phyloP scores from a whole-genome alignment of 2,329 filamentous ascomycete species.

The Lojkania enalia region DNA sequence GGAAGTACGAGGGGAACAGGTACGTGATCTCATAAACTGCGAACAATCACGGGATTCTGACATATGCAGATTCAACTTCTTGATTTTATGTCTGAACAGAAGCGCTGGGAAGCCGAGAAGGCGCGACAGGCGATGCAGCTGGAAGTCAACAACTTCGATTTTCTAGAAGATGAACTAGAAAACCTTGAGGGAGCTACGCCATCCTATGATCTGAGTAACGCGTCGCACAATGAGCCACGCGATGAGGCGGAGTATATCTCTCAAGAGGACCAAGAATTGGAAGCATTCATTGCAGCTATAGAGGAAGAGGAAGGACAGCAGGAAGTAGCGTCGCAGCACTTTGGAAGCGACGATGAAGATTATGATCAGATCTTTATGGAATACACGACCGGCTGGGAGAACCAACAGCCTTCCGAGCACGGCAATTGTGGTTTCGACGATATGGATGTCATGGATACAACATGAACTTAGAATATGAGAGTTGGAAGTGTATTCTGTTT shows the following conservation, averaged over 20 bases:
- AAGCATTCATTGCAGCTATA: conserved; percentile 51
- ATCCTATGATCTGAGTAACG: conserved; percentile 6
- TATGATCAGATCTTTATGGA: conserved; percentile 69
- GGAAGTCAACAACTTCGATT: conserved; percentile 22
- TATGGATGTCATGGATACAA: conserved; percentile 45
- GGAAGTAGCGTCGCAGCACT: conserved; percentile 33
- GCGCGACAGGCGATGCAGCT: conserved; percentile 44
- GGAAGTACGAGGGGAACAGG: conserved; percentile 52
- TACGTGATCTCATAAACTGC: conserved; percentile 22
- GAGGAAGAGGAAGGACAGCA: conserved; percentile 31
- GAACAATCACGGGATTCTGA: neutral
- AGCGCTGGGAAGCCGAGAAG: conserved; percentile 51
- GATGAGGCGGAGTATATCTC: conserved; percentile 46
- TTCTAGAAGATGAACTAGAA: conserved; percentile 27
- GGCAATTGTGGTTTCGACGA: conserved; percentile 11
- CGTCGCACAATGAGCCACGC: conserved; percentile 26
- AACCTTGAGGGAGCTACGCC: neutral
- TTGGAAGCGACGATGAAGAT: conserved; percentile 62
- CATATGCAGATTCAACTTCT: conserved; percentile 49
- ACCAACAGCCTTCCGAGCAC: conserved; percentile 38
- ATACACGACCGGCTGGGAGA: conserved; percentile 51
- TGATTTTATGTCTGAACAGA: conserved; percentile 50
- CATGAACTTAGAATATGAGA: conserved; percentile 20
- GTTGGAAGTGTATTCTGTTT: neutral
- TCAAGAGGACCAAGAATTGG: conserved; percentile 50